Evolutionary conservation across 306 rosid species (phyloP).

Genomic region (Rosa multiflora): DNA sequence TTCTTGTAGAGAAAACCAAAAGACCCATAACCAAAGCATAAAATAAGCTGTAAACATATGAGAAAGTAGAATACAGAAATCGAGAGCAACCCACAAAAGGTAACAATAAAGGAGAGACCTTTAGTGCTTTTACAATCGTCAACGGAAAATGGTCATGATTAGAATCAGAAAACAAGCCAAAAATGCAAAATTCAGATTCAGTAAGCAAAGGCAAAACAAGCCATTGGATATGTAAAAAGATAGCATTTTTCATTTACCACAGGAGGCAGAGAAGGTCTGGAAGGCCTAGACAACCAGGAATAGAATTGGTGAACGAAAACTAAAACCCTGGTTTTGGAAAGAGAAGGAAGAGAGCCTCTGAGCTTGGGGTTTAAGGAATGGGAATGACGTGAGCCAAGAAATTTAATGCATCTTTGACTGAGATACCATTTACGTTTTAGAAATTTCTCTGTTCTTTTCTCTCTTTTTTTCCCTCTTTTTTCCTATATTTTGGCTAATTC

Average conservation of each 20-base stretch:
- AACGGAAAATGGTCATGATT: constrained; percentile 46
- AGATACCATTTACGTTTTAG: too few relatives aligned
- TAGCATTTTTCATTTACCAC: constrained; percentile 41
- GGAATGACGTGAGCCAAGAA: neutral
- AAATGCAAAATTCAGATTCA: constrained; percentile 5
- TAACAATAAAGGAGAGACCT: constrained; percentile 22
- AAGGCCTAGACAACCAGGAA: neutral
- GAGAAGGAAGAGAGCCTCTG: too few relatives aligned
- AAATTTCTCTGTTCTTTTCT: too few relatives aligned
- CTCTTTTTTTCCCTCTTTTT: too few relatives aligned
- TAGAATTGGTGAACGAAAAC: constrained; percentile 7
- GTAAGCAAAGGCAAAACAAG: constrained; percentile 4
- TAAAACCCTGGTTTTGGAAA: neutral
- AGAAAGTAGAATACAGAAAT: constrained; percentile 14
- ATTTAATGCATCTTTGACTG: too few relatives aligned
- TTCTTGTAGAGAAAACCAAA: neutral
- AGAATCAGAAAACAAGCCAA: constrained; percentile 31
- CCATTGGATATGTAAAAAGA: constrained; percentile 6
- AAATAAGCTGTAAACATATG: constrained; percentile 31
- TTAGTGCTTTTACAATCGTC: constrained; percentile 34
- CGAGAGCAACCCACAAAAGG: constrained; percentile 33
- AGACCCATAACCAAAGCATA: constrained; percentile 40
- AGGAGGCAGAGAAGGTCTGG: constrained; percentile 34
- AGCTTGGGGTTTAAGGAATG: neutral
- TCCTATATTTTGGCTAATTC: too few relatives aligned